Base-by-base conservation (phyloP, 2,329 filamentous ascomycete species). In the Clarireedia sp. region DNA sequence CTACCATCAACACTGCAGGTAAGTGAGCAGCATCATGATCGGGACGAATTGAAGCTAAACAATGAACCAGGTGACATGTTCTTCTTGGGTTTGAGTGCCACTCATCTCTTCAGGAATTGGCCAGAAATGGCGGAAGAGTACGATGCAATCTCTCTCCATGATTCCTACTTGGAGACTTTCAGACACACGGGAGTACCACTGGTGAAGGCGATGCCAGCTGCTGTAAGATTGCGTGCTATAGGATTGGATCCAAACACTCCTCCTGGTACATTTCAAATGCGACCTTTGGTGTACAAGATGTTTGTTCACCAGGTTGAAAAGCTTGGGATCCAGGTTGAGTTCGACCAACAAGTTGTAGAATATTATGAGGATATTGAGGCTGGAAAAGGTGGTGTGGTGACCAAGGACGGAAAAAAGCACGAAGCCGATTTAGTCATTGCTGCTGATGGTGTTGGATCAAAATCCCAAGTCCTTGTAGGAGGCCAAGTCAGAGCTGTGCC, bases 61-160 rank as follows among this genome's bases (percentile, higher is more conserved):
- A 33, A 33, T 33, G 12, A 10, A 33, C 10, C 19, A 58, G 56
- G 56, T 17, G 74, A 77, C 58, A 74, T 76, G 58, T 75, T 78
- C 59, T 75, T 72, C 37, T 80, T 80, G 62, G 78, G 76, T 1
- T 75, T 78, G 19, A 82, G 81, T 62, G 74, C 75, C 10, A 74
- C 77, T 17, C 74, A 76, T 37, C 78, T 81, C 41, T 79, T 82
- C 64, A 69, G 75, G 59, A 74, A 78, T 14, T 83, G 80, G 67
- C 56, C 56, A 14, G 71, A 73, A 19, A 72, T 82, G 5, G 69
- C 70, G 3, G 72, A 73, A 40, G 66, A 72, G 54, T 69, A 81
- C 59, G 72, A 75, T 46, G 26, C 14, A 16, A 23, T 24, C 17
- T 16, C 23, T 26, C 21, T 23, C 14, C 68, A 70, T 1, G 69